Base-by-base conservation (phyloP, 2,329 filamentous ascomycete genomes). In the Knoxdaviesia proteae region DNA sequence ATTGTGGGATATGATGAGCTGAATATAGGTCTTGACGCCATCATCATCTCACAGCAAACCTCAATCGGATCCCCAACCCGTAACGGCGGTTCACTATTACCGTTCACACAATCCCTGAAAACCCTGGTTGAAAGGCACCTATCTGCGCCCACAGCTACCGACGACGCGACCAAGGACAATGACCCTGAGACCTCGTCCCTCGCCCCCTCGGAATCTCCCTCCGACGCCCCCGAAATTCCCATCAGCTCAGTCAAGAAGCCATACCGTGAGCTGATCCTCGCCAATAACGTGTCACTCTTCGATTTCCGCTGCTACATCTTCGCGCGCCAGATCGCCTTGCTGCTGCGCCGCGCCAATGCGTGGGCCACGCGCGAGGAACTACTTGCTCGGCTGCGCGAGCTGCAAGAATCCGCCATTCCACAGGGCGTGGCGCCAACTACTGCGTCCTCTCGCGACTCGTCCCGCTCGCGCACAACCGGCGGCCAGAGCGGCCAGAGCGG, bases 241-340 rank as follows among this genome's bases (percentile, higher is more conserved):
- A 69, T 80, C 48, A 72, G 68, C 47, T 63, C 74, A 7, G 67
- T 69, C 1, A 75, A 74, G 48, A 94, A 94, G 56, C 71, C 82
- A 1, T 98, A 96, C 55, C 75, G 88, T 42, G 84, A 92, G 45
- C 74, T 93, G 52, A 98, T 98, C 40, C 65, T 98, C 36, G 80
- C 83, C 9, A 98, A 92, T 61, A 83, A 94, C 49, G 92, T 98
- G 34, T 98, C 90, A 0, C 68, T 94, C 3, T 94, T 96, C 54
- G 90, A 98, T 57, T 96, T 98, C 56, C 71, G 84, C 41, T 84
- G 81, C 50, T 98, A 98, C 56, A 77, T 98, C 8, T 98, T 96
- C 57, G 77, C 84, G 3, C 74, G 90, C 30, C 88, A 98, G 52
- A 74, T 94, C 47, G 73, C 80, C 3, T 61, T 98, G 1, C 67